A percentile compares a stretch with the other conserved stretches of the same genome.
Conservation (phyloP, 2,329 filamentous ascomycete species). For the Bipolaris gigantea region DNA sequence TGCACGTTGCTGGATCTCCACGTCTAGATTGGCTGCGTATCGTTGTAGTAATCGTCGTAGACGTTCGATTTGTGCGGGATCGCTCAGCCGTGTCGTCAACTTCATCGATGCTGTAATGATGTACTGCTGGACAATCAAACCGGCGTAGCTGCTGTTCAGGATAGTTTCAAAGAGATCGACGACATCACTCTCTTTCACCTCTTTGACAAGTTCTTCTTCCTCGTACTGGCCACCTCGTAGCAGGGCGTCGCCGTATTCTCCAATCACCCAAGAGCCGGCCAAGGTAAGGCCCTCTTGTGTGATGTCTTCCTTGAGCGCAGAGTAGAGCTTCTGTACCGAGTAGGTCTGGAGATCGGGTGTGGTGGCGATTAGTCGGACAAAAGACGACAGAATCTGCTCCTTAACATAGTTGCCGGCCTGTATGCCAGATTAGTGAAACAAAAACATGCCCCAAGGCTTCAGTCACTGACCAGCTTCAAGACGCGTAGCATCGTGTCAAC, state of each 20-base stretch:
- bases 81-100: slow-evolving; percentile 82
- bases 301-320: slow-evolving; percentile 90
- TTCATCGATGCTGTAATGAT: slow-evolving; percentile 96
- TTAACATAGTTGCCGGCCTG: slow-evolving; percentile 92
- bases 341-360: slow-evolving; percentile 95
- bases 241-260: slow-evolving; percentile 92
- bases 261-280: slow-evolving; percentile 94
- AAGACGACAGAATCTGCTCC: slow-evolving; percentile 95
- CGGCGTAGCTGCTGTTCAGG: slow-evolving; percentile 91
- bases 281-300: slow-evolving; percentile 95
- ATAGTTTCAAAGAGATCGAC: slow-evolving; percentile 92
- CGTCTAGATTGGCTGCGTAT: slow-evolving; percentile 84
- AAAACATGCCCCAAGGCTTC: neutral
- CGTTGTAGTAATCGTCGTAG: slow-evolving; percentile 75
- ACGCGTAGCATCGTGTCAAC: slow-evolving; percentile 97
- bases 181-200: slow-evolving; percentile 85
- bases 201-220: slow-evolving; percentile 82
- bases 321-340: slow-evolving; percentile 91
- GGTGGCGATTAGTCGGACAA: slow-evolving; percentile 92
- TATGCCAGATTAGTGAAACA: slow-evolving; percentile 11
- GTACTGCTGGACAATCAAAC: slow-evolving; percentile 89
- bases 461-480: slow-evolving; percentile 64
- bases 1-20: slow-evolving; percentile 93
- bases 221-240: slow-evolving; percentile 88
- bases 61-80: slow-evolving; percentile 82